Percentiles rank a stretch among this genome's conserved stretches.
These are phyloP conservation scores for Beta lomatogona DNA, from an alignment of 179 eudicot species.

Conservation along the genomic window DNA sequence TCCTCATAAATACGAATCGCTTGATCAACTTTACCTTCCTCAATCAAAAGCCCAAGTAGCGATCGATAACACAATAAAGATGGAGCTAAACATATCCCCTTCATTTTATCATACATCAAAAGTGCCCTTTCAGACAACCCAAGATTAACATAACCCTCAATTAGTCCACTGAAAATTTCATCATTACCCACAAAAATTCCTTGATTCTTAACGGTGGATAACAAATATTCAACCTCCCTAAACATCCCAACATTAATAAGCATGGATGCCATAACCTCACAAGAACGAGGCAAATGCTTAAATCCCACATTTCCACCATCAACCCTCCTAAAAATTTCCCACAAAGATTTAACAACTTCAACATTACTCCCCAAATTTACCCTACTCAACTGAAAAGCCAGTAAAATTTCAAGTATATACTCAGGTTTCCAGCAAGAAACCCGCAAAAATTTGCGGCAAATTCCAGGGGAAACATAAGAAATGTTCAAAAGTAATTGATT, in stretches of 20 bases:
- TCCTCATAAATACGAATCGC: conserved; percentile 46
- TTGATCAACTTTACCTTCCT: conserved; percentile 34
- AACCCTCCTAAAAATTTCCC: conserved; percentile 67
- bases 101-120: conserved; percentile 52
- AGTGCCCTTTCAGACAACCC: conserved; percentile 50
- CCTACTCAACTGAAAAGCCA: conserved; percentile 44
- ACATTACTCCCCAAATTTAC: conserved; percentile 37
- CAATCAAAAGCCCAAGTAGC: conserved; percentile 43
- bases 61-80: conserved; percentile 48
- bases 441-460: conserved; percentile 54
- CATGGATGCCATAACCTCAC: conserved; percentile 59
- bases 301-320: conserved; percentile 41
- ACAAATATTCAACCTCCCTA: conserved; percentile 61
- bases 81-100: conserved; percentile 39
- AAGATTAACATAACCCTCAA: conserved; percentile 51
- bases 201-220: conserved; percentile 42
- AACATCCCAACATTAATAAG: conserved; percentile 49
- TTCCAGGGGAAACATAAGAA: conserved; percentile 50
- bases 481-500: conserved; percentile 47
- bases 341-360: conserved; percentile 54
- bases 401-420: conserved; percentile 57
- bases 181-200: conserved; percentile 59
- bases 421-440: conserved; percentile 46
- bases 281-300: conserved; percentile 50
- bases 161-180: conserved; percentile 56